A percentile compares a stretch with the other conserved stretches of the same genome.
These are phyloP conservation scores for Huntiella decipiens DNA, from an alignment of 2,329 filamentous ascomycete genomes.

Conservation along the genomic window DNA sequence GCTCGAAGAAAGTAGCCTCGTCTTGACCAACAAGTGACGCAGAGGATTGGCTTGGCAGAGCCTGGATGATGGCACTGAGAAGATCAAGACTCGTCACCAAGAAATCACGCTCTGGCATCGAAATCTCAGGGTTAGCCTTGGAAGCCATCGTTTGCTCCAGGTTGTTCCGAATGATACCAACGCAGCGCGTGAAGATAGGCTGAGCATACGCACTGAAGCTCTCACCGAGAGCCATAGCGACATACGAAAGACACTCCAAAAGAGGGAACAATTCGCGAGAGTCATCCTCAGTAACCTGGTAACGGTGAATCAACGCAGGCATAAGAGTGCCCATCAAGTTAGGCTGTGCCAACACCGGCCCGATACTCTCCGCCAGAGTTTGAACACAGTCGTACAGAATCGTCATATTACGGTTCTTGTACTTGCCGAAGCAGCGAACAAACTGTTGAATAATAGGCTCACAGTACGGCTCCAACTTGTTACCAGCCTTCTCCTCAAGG, in stretches of 20 bases:
- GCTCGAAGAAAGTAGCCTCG: slow-evolving; percentile 72
- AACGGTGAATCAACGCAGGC: slow-evolving; percentile 77
- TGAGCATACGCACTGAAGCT: slow-evolving; percentile 70
- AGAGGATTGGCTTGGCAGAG: slow-evolving; percentile 55
- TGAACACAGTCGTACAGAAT: slow-evolving; percentile 97
- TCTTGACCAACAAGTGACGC: slow-evolving; percentile 57
- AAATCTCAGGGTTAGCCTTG: slow-evolving; percentile 45
- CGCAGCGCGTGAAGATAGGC: slow-evolving; percentile 73
- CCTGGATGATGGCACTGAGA: slow-evolving; percentile 81
- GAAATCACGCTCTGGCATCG: slow-evolving; percentile 89
- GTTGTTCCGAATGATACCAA: slow-evolving; percentile 80
- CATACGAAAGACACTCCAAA: slow-evolving; percentile 89
- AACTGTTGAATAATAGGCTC: slow-evolving; percentile 82
- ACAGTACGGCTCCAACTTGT: slow-evolving; percentile 65
- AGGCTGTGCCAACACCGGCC: slow-evolving; percentile 58
- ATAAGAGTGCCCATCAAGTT: slow-evolving; percentile 73
- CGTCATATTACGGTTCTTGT: slow-evolving; percentile 98
- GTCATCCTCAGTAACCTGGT: slow-evolving; percentile 71
- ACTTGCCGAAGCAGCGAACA: slow-evolving; percentile 76
- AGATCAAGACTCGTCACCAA: slow-evolving; percentile 87
- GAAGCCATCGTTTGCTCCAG: slow-evolving; percentile 62
- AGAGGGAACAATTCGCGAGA: slow-evolving; percentile 87
- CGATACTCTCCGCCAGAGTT: slow-evolving; percentile 83
- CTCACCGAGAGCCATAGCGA: slow-evolving; percentile 67
- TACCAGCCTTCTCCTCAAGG: slow-evolving; percentile 80